These are phyloP conservation scores for Endocladia muricata DNA, from an alignment of 31 red algal species.

Conservation along the genomic window DNA sequence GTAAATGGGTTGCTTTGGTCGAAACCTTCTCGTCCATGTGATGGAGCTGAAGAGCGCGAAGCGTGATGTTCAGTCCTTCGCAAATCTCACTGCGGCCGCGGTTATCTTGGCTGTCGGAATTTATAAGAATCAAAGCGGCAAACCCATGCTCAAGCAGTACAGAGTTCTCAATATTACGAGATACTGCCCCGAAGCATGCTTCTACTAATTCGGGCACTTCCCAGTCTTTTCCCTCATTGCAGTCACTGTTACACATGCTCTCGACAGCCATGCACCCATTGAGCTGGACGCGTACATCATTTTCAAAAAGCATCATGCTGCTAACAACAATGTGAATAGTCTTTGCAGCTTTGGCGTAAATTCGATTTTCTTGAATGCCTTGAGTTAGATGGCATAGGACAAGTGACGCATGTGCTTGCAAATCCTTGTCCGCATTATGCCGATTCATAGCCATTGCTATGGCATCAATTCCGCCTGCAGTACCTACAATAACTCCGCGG, in stretches of 20 bases:
- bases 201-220: slow-evolving; percentile 15
- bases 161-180: slow-evolving; percentile 14
- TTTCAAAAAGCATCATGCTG: slow-evolving; percentile 13
- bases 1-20: slow-evolving; percentile 20
- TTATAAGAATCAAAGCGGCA: slow-evolving; percentile 30
- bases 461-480: slow-evolving; percentile 45
- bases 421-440: slow-evolving; percentile 26
- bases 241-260: slow-evolving; percentile 42
- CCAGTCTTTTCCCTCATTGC: slow-evolving; percentile 21
- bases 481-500: slow-evolving; percentile 41
- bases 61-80: slow-evolving; percentile 28
- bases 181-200: slow-evolving; percentile 5
- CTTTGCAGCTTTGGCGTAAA: slow-evolving; percentile 43
- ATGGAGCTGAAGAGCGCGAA: slow-evolving; percentile 24
- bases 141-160: slow-evolving; percentile 39
- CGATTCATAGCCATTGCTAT: slow-evolving; percentile 44
- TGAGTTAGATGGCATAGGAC: slow-evolving; percentile 51
- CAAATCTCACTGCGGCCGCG: slow-evolving; percentile 12
- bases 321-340: slow-evolving; percentile 39
- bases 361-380: slow-evolving; percentile 47
- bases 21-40: slow-evolving; percentile 30
- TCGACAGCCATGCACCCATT: slow-evolving; percentile 45
- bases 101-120: slow-evolving; percentile 16
- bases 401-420: slow-evolving; percentile 55
- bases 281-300: slow-evolving; percentile 42